Evolutionary conservation across 352 stramenopile species (phyloP), one percentile per base, ranked within the genome.

Genomic region (Globisporangium carolinianum): DNA sequence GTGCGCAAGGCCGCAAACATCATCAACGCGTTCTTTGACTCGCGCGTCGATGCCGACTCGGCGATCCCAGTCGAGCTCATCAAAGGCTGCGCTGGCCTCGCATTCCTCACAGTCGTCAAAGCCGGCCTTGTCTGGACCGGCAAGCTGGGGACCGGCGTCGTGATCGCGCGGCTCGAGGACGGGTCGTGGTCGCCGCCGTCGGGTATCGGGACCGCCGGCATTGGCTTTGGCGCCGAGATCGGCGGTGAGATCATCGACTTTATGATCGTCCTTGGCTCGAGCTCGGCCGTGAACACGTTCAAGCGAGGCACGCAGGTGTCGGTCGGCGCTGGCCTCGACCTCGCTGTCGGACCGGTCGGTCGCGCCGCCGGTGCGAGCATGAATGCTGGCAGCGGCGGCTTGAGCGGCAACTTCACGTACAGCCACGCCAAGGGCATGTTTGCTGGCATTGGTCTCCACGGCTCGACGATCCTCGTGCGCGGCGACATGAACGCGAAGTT

Each of bases 171-270:
- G 0, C 74, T 95, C n/a, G 72, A 88, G 14, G 81, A 94, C 62
- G 86, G 86, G 24, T 81, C 76, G 5, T 95, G 86, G 86, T 94
- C 83, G 41, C 73, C 86, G 17, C 86, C 86, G 1, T 94, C 83
- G 36, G 83, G 79, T 36, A 93, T 95, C 55, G 84, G 82, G 47
- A 92, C 83, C 2, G 83, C 81, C 24, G 84, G 86, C 36, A 56
- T 95, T 18, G 86, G 86, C 62, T 91, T 94, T 61, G 83, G 83
- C 51, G 82, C 82, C 4, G 82, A 94, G 59, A 87, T 92, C 47
- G 86, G 86, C 47, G 86, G 83, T 12, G 86, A 95, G 57, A 87
- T 95, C 63, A 78, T 93, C 60, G 84, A 95, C 49, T 95, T 94
- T 51, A 90, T 95, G 78, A 95, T 95, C 66, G 69, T 95, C 4